A percentile compares a stretch with the other conserved stretches of the same genome.
phyloP scores from a whole-genome alignment of 2,329 filamentous ascomycete species.

The Epichloe sibirici region DNA sequence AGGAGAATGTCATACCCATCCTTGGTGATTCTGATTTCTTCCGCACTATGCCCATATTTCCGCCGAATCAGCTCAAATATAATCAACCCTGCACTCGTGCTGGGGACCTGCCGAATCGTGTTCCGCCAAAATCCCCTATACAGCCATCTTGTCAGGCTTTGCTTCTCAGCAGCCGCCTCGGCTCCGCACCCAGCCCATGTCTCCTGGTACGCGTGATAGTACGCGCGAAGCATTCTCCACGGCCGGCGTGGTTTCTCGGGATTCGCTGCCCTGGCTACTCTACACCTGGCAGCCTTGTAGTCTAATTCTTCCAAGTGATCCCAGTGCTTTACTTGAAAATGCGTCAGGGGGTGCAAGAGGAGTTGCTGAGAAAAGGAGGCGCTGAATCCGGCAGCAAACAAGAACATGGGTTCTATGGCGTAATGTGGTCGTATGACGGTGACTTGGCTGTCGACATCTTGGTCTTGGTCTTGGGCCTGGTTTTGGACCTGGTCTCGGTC shows the following conservation, averaged over 20 bases:
- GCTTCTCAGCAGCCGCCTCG: constrained; percentile 43
- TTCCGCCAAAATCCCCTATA: constrained; percentile 63
- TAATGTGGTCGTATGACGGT: constrained; percentile 60
- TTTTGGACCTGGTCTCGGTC: constrained; percentile 3
- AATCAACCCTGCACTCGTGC: constrained; percentile 64
- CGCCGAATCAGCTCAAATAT: constrained; percentile 66
- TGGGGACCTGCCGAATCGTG: constrained; percentile 62
- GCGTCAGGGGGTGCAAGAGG: constrained; percentile 57
- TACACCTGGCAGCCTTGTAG: constrained; percentile 39
- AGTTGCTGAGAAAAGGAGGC: constrained; percentile 58
- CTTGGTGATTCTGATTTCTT: constrained; percentile 51
- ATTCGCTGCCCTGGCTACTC: constrained; percentile 18
- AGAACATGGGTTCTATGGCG: constrained; percentile 59
- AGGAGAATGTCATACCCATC: constrained; percentile 63
- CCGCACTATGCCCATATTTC: constrained; percentile 54
- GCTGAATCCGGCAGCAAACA: constrained; percentile 55
- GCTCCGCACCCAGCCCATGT: constrained; percentile 49
- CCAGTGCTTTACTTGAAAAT: constrained; percentile 63
- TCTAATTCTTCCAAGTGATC: constrained; percentile 62
- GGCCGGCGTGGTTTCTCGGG: constrained; percentile 22
- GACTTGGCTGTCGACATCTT: constrained; percentile 12
- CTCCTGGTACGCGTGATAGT: constrained; percentile 59
- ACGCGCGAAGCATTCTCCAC: constrained; percentile 48
- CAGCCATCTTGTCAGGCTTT: constrained; percentile 48
- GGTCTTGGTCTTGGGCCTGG: constrained; percentile 1